These are phyloP conservation scores for Xylaria intraflava DNA, from an alignment of 495 filamentous ascomycete species.

Conservation along the genomic window DNA sequence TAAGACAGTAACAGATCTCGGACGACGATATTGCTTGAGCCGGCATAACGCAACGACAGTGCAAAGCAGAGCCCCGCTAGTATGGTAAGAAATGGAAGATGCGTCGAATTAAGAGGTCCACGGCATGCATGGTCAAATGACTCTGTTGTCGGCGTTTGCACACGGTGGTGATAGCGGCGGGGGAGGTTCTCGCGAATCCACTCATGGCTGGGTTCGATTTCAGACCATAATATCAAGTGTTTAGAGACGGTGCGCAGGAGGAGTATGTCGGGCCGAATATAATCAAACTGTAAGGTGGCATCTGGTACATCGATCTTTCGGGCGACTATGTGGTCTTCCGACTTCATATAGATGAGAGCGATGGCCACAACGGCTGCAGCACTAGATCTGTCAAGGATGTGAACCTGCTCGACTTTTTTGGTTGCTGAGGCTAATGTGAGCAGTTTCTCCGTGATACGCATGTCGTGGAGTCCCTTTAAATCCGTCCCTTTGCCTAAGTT, in stretches of 20 bases:
- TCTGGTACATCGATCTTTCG: conserved; percentile 91
- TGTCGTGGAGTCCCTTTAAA: conserved; percentile 83
- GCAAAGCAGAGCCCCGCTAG: conserved; percentile 81
- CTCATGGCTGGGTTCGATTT: conserved; percentile 58
- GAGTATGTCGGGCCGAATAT: conserved; percentile 88
- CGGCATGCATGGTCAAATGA: conserved; percentile 12
- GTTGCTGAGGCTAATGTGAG: conserved; percentile 76
- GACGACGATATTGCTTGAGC: conserved; percentile 64
- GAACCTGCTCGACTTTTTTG: conserved; percentile 80
- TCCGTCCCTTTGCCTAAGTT: conserved; percentile 88
- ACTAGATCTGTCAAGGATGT: conserved; percentile 86
- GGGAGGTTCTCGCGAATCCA: conserved; percentile 78
- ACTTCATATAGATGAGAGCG: conserved; percentile 96
- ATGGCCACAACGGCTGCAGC: conserved; percentile 84
- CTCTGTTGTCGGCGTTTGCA: conserved; percentile 12
- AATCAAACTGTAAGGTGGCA: conserved; percentile 83
- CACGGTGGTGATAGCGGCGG: conserved; percentile 49
- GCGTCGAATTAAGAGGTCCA: conserved; percentile 27
- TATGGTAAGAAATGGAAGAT: conserved; percentile 87
- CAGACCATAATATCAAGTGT: conserved; percentile 89
- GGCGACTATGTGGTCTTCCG: conserved; percentile 80
- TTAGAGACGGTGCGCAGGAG: conserved; percentile 84
- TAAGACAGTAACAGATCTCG: conserved; percentile 78
- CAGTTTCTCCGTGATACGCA: conserved; percentile 85
- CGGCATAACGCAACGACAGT: conserved; percentile 78